Base-by-base conservation (phyloP, 176 grass and related monocot species). In the Oryza glumipatula region DNA sequence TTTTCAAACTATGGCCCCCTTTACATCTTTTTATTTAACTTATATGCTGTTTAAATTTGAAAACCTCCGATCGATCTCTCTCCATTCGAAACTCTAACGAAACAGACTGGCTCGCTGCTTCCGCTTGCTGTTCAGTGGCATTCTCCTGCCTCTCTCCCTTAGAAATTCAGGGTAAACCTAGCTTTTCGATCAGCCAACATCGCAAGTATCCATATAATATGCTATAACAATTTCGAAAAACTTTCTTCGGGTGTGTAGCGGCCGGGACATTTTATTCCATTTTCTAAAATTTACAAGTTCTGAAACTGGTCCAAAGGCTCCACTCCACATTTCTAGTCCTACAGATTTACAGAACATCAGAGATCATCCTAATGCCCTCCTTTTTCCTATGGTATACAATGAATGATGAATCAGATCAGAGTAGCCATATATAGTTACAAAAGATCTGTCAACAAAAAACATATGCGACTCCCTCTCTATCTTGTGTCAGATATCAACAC, bases 391-490 rank as follows among this genome's bases (percentile, higher is more conserved):
- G 38, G 10, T 76, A 61, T 81, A 70, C 78, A 86, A 52, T 52
- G 52, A 86, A 52, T 52, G 52, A 11, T 68, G 54, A 69, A 87
- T 81, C 47, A 81, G 23, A 87, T 87, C 44, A 82, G 36, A 76
- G 56, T 30, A 76, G 52, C 48, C 14, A 65, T 63, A 65, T 63
- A 52, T 58, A 58, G 19, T 58, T 58, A 19, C 47, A 75, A 54
- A 68, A 17, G 22, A 39, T 82, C 82, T 54, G 24, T 89, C 17
- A 51, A 84, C 67, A 73, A 35, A 74, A 67, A 80, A 19, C 8
- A 74, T 63, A 61, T 70, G 56, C 56, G 45, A 82, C 45, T 38
- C 54, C 54, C 19, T 68, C 35, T 14, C 61, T 73, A 83, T 2
- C 9, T 61, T 6, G 2, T 54, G 9, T 69, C 28, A 81, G 56